Evolutionary conservation across 2,329 filamentous ascomycete species (phyloP).

Genomic region (Penicillium glabrum): DNA sequence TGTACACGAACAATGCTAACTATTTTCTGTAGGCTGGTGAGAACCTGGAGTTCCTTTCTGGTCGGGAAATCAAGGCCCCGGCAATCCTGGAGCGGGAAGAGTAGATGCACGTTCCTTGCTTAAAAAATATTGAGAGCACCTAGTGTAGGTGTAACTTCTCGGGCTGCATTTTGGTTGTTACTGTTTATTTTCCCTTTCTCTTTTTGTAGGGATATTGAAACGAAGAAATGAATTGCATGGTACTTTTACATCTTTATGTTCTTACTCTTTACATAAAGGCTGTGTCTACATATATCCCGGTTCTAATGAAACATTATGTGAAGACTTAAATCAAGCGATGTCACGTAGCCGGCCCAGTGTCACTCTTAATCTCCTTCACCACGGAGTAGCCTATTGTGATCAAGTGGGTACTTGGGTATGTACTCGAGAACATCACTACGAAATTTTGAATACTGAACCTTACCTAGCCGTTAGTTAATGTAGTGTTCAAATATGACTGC

Average conservation of each 20-base stretch:
- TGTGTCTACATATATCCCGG: too few species aligned
- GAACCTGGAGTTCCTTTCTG: constrained; percentile 61
- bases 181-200: background rate
- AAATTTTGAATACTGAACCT: too few species aligned
- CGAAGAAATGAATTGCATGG: constrained; percentile 24
- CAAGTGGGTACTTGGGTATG: too few species aligned
- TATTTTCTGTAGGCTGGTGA: constrained; percentile 56
- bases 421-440: too few species aligned
- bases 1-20: constrained; percentile 10
- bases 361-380: too few species aligned
- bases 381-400: too few species aligned
- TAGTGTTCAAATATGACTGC: too few species aligned
- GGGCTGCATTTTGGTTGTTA: background rate
- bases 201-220: constrained; percentile 7
- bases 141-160: background rate
- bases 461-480: too few species aligned
- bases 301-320: too few species aligned
- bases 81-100: constrained; percentile 64
- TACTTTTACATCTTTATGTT: background rate
- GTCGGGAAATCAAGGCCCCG: constrained; percentile 61
- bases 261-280: too few species aligned
- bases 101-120: constrained; percentile 14
- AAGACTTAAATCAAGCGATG: too few species aligned
- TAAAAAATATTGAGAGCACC: background rate
- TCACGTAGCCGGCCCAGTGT: too few species aligned